Conservation (phyloP, 2,329 filamentous ascomycete species). For the Calonectria honghensis region DNA sequence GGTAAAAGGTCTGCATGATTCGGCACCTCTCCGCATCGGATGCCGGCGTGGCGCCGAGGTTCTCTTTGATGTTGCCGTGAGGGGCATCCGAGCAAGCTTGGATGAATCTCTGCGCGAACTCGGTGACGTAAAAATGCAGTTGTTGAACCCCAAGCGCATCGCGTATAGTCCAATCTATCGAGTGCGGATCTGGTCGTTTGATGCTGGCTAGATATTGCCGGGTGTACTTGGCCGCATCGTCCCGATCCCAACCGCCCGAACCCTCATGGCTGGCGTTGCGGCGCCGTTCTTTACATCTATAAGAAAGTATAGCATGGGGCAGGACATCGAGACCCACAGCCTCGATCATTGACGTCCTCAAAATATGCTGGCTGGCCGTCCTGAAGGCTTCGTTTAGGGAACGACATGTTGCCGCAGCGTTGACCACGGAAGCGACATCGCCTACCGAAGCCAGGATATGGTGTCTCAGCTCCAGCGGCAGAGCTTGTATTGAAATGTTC, state of each 20-base stretch:
- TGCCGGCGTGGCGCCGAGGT: background rate
- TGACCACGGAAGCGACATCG: constrained; percentile 4
- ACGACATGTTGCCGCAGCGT: background rate
- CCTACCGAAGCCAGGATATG: background rate
- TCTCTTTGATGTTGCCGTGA: background rate
- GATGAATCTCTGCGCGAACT: background rate
- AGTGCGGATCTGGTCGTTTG: background rate
- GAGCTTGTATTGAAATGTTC: background rate
- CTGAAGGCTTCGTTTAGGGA: background rate
- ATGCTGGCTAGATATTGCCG: background rate
- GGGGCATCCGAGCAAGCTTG: background rate
- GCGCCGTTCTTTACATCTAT: background rate
- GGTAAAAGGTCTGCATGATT: background rate
- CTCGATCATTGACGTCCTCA: background rate
- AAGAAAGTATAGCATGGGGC: background rate
- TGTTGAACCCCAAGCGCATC: background rate
- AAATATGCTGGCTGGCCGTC: background rate
- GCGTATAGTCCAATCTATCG: background rate
- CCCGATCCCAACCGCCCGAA: background rate
- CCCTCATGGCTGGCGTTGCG: background rate
- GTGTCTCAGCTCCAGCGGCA: constrained; percentile 9
- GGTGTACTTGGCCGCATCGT: background rate
- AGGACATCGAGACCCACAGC: background rate
- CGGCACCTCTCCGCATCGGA: background rate
- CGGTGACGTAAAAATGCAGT: background rate